Base-by-base conservation (phyloP, 768 basidiomycete species). In the Jaapia argillacea region DNA sequence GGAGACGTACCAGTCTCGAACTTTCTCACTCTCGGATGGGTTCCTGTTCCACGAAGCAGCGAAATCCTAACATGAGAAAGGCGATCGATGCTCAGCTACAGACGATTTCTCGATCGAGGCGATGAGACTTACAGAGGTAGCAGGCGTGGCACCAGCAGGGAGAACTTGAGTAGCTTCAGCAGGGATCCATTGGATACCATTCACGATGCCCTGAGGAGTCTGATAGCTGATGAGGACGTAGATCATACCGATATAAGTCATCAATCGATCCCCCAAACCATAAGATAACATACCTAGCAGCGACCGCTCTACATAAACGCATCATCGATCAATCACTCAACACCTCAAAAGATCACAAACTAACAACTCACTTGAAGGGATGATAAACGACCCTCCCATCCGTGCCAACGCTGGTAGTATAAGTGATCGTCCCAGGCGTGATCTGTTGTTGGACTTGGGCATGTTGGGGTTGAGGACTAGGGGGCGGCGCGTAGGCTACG, bases 231-330 rank as follows among this genome's bases (percentile, higher is more conserved):
- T n/a, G n/a, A n/a, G n/a, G n/a, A n/a, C n/a, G n/a, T n/a, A n/a
- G n/a, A n/a, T n/a, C n/a, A n/a, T n/a, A n/a, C 48, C 4, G 27
- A 36, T 20, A 51, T 10, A 16, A 33, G 28, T 10, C 16, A 16
- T 33, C 28, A 33, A 16, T 33, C 28, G 28, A 33, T 33, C 10
- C 28, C 10, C 16, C 28, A 33, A 33, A 16, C 28, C 28, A 33
- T 16, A 33, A n/a, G 24, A 27, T 42, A 36, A 59, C 65, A 42
- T 56, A 84, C 85, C 82, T 85, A 28, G 84, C 83, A 45, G 79
- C 60, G 31, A 85, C 79, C 44, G 83, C 84, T 64, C 84, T 86
- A 45, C n/a, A n/a, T n/a, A n/a, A n/a, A n/a, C n/a, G n/a, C n/a
- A n/a, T n/a, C 27, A 40, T 54, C 45, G 53, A 40, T 47, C 16